These are phyloP conservation scores for Thalassiosira profunda DNA, from an alignment of 108 stramenopile genomes.

Conservation along the genomic window DNA sequence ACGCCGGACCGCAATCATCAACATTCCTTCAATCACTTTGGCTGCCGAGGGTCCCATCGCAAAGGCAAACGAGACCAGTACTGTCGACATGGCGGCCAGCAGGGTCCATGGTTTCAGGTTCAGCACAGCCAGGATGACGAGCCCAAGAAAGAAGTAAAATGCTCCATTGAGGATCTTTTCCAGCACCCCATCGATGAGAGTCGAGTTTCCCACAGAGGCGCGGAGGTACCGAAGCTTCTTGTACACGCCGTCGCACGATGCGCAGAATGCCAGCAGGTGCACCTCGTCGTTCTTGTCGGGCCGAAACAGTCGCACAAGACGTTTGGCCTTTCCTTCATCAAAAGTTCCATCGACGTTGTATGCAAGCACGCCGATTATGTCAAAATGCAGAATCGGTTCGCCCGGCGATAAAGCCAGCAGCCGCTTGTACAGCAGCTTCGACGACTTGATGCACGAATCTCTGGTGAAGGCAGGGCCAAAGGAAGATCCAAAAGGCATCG, in stretches of 20 bases:
- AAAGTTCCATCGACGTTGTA: conserved; percentile 45
- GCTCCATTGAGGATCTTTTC: conserved; percentile 64
- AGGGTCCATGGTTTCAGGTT: conserved; percentile 80
- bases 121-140: conserved; percentile 51
- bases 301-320: conserved; percentile 61
- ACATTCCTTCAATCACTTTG: conserved; percentile 76
- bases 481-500: conserved; percentile 61
- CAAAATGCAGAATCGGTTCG: conserved; percentile 56
- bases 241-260: conserved; percentile 69
- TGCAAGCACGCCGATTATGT: conserved; percentile 60
- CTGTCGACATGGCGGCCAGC: conserved; percentile 68
- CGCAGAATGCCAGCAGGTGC: conserved; percentile 44
- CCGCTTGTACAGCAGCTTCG: conserved; percentile 56
- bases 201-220: conserved; percentile 67
- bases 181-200: conserved; percentile 75
- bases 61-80: conserved; percentile 77
- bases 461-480: conserved; percentile 69
- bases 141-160: conserved; percentile 60
- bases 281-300: conserved; percentile 65
- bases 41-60: conserved; percentile 72
- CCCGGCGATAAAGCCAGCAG: conserved; percentile 47
- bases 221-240: conserved; percentile 67
- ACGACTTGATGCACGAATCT: conserved; percentile 65
- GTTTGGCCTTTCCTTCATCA: conserved; percentile 55
- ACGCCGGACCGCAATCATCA: conserved; percentile 72